Evolutionary conservation across 2,329 filamentous ascomycete genomes (phyloP).

Genomic region (Botrytis tulipae): DNA sequence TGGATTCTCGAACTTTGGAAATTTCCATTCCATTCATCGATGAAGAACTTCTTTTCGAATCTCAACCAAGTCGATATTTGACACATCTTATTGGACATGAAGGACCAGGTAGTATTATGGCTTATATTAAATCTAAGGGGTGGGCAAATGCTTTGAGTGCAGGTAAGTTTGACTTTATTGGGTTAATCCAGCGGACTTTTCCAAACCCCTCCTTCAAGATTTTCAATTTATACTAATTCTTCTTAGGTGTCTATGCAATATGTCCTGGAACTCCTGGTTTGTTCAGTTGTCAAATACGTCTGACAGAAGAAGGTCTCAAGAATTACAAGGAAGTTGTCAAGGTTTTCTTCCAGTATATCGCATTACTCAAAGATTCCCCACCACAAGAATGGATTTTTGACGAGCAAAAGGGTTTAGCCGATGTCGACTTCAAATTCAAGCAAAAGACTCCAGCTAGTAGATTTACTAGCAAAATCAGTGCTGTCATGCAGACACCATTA

Average conservation of each 20-base stretch:
- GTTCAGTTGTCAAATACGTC: conserved; percentile 62
- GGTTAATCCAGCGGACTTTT: background rate
- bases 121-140: conserved; percentile 69
- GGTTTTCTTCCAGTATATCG: conserved; percentile 76
- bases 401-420: conserved; percentile 84
- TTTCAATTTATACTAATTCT: background rate
- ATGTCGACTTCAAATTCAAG: conserved; percentile 92
- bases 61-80: conserved; percentile 67
- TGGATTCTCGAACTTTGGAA: conserved; percentile 65
- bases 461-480: conserved; percentile 82
- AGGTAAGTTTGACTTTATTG: conserved; percentile 27
- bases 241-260: conserved; percentile 54
- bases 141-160: conserved; percentile 69
- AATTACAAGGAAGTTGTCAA: conserved; percentile 65
- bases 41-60: conserved; percentile 65
- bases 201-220: background rate
- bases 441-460: conserved; percentile 88
- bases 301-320: conserved; percentile 61
- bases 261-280: conserved; percentile 64
- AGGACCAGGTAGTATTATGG: conserved; percentile 70
- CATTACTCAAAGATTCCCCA: conserved; percentile 74
- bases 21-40: conserved; percentile 68
- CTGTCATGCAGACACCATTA: conserved; percentile 87
- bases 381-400: conserved; percentile 93
- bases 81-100: conserved; percentile 73